These are phyloP conservation scores for Candida schatavii DNA, from an alignment of 805 yeast species.

Conservation along the genomic window DNA sequence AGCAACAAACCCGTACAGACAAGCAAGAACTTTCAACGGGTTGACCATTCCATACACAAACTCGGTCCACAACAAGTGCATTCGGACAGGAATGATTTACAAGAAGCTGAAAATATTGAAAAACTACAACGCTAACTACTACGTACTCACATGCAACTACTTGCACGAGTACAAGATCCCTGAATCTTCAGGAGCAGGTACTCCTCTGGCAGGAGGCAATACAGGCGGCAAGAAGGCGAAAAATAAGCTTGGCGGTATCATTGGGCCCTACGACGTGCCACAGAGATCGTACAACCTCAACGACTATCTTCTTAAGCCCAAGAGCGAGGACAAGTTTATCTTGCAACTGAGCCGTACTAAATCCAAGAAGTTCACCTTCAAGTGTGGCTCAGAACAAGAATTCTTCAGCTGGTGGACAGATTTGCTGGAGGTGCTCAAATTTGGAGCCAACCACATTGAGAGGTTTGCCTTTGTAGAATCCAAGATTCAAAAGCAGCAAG, in stretches of 20 bases:
- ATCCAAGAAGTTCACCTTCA: slow-evolving; percentile 36
- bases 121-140: slow-evolving; percentile 35
- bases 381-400: slow-evolving; percentile 43
- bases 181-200: slow-evolving; percentile 5
- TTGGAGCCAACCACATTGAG: slow-evolving; percentile 41
- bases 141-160: slow-evolving; percentile 41
- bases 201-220: slow-evolving; percentile 1
- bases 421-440: slow-evolving; percentile 49
- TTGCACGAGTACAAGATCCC: slow-evolving; percentile 42
- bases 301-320: slow-evolving; percentile 29
- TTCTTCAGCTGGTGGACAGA: slow-evolving; percentile 55
- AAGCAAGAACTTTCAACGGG: slow-evolving; percentile 49
- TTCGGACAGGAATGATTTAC: slow-evolving; percentile 40
- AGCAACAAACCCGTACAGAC: slow-evolving; percentile 12
- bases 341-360: slow-evolving; percentile 25
- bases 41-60: slow-evolving; percentile 31
- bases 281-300: slow-evolving; percentile 41
- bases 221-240: slow-evolving; percentile 11
- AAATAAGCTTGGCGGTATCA: slow-evolving; percentile 38
- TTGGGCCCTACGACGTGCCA: slow-evolving; percentile 40
- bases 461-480: slow-evolving; percentile 49
- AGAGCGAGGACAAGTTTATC: slow-evolving; percentile 35
- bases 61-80: slow-evolving; percentile 38
- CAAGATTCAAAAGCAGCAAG: slow-evolving; percentile 29
- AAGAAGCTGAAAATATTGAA: slow-evolving; percentile 41